Evolutionary conservation across 2,329 filamentous ascomycete species (phyloP).

Genomic region (Colletotrichum sp.): DNA sequence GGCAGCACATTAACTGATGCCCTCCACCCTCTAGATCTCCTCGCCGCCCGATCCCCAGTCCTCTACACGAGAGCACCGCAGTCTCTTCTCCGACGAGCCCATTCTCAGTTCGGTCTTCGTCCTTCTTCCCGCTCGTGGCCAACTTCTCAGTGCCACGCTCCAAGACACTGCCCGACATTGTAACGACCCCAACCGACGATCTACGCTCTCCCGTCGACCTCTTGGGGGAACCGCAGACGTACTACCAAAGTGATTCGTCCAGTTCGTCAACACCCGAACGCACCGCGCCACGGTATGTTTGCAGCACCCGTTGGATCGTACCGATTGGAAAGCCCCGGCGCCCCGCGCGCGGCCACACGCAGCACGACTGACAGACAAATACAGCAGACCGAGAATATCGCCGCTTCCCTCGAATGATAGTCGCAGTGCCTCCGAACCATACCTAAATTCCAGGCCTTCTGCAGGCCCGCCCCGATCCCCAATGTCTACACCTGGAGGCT

Average conservation of each 20-base stretch:
- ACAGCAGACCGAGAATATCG: conserved; percentile 30
- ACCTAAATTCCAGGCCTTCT: conserved; percentile 46
- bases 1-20: conserved; percentile 25
- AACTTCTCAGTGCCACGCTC: conserved; percentile 31
- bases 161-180: conserved; percentile 31
- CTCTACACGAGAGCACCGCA: conserved; percentile 48
- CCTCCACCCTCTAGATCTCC: conserved; percentile 45
- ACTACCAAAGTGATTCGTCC: conserved; percentile 43
- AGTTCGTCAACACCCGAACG: conserved; percentile 35
- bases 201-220: conserved; percentile 21
- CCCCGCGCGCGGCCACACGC: neutral
- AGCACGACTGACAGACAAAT: conserved; percentile 5
- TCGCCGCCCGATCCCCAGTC: conserved; percentile 54
- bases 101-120: conserved; percentile 29
- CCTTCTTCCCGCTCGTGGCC: conserved; percentile 21
- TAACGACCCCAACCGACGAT: conserved; percentile 34
- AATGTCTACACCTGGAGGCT: conserved; percentile 53
- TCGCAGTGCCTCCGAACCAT: conserved; percentile 48
- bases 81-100: conserved; percentile 49
- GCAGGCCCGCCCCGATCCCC: conserved; percentile 42
- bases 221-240: conserved; percentile 29
- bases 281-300: conserved; percentile 35
- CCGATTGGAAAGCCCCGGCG: neutral
- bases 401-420: conserved; percentile 53
- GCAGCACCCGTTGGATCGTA: neutral